Conservation (phyloP, 2,329 filamentous ascomycete species). For the Cryphonectria naterciae region DNA sequence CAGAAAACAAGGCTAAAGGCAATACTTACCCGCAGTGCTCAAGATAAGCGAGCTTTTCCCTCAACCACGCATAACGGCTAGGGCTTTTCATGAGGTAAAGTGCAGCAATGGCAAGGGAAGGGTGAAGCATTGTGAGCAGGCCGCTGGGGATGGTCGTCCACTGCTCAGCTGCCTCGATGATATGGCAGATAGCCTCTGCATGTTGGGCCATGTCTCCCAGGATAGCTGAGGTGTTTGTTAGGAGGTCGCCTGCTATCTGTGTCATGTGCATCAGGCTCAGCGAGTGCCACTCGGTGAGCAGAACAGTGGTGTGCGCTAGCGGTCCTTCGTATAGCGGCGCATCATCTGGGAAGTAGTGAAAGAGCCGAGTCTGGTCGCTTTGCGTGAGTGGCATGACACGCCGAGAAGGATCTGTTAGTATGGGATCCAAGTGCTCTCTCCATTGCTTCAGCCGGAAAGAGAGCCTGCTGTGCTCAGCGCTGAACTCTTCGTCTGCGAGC, state of each 20-base stretch:
- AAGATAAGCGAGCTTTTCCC: conserved; percentile 76
- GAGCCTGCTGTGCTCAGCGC: conserved; percentile 61
- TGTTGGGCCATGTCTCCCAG: conserved; percentile 60
- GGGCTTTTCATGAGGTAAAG: conserved; percentile 79
- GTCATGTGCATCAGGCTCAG: conserved; percentile 80
- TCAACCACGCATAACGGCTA: conserved; percentile 76
- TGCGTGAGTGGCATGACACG: conserved; percentile 60
- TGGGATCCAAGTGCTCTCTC: conserved; percentile 62
- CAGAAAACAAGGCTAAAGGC: conserved; percentile 4
- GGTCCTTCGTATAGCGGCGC: conserved; percentile 67
- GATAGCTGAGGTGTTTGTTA: conserved; percentile 55
- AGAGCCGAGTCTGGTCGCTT: conserved; percentile 60
- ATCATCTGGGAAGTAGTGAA: conserved; percentile 66
- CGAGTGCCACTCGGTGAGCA: conserved; percentile 77
- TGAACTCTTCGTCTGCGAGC: conserved; percentile 68
- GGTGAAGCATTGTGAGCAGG: conserved; percentile 72
- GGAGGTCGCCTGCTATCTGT: conserved; percentile 65
- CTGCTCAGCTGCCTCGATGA: conserved; percentile 77
- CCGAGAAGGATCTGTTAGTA: conserved; percentile 63
- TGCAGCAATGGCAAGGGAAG: conserved; percentile 73
- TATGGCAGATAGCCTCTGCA: conserved; percentile 72
- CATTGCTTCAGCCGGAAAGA: conserved; percentile 49
- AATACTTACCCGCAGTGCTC: conserved; percentile 76
- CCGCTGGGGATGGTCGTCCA: conserved; percentile 74
- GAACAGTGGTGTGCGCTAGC: conserved; percentile 74